Evolutionary conservation across 352 stramenopile genomes (phyloP).

Genomic region (Albugo laibachii): DNA sequence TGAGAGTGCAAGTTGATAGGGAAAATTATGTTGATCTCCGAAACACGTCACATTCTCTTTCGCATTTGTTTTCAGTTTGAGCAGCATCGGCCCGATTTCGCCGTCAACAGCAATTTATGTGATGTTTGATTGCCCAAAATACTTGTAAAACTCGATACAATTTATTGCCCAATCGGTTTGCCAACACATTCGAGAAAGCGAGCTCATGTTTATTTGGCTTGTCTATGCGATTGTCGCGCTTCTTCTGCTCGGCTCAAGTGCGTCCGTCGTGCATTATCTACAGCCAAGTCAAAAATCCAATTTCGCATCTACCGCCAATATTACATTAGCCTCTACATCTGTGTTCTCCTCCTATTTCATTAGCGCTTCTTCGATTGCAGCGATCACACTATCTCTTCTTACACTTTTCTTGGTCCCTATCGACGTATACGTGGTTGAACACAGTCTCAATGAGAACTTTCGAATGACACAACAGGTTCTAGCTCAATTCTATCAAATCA

Average conservation of each 20-base stretch:
- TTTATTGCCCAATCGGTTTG: too few relatives aligned
- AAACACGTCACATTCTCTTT: too few relatives aligned
- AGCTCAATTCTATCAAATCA: conserved; percentile 43
- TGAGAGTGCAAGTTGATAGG: too few relatives aligned
- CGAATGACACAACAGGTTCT: conserved; percentile 30
- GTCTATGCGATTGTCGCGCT: conserved; percentile 42
- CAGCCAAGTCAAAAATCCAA: conserved; percentile 20
- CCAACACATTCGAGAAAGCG: too few relatives aligned
- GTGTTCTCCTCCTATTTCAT: conserved; percentile 49
- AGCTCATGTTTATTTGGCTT: conserved; percentile 13
- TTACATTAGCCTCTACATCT: conserved; percentile 21
- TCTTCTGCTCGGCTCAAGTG: conserved; percentile 29
- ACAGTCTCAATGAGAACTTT: conserved; percentile 27
- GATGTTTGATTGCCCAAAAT: too few relatives aligned
- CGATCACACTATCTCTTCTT: conserved; percentile 47
- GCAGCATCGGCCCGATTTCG: too few relatives aligned
- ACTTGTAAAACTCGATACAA: too few relatives aligned
- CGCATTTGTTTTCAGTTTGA: too few relatives aligned
- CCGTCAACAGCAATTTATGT: too few relatives aligned
- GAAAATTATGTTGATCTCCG: too few relatives aligned
- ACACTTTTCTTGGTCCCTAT: conserved; percentile 62
- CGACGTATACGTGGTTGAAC: conserved; percentile 62
- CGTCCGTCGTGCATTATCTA: conserved; percentile 32
- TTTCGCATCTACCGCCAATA: not conserved
- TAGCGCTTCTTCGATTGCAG: conserved; percentile 37